These are phyloP conservation scores for Pichia sp. DNA, from an alignment of 1,139 yeast species.

Conservation along the genomic window DNA sequence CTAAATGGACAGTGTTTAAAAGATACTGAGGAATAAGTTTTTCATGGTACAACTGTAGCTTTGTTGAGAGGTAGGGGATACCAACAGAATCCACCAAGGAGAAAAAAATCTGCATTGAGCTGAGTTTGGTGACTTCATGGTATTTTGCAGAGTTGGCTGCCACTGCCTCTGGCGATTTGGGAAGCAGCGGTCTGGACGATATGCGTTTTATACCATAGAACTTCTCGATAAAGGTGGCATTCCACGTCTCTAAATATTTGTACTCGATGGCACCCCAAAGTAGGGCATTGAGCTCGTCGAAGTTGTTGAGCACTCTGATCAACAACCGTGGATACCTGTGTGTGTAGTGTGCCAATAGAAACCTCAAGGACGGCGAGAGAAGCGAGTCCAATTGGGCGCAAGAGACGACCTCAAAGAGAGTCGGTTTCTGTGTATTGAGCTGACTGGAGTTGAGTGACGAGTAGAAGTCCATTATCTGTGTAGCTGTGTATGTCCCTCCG, in stretches of 20 bases:
- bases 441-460: slow-evolving; percentile 75
- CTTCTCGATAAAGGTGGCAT: slow-evolving; percentile 84
- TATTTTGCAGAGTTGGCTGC: slow-evolving; percentile 19
- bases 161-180: not conserved
- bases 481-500: not conserved
- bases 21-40: slow-evolving; percentile 55
- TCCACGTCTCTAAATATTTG: slow-evolving; percentile 69
- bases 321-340: slow-evolving; percentile 70
- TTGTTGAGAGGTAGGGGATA: slow-evolving; percentile 66
- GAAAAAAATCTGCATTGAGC: slow-evolving; percentile 49
- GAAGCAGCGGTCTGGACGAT: slow-evolving; percentile 29
- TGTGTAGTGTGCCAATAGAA: slow-evolving; percentile 77
- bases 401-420: slow-evolving; percentile 78
- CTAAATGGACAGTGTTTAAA: slow-evolving; percentile 35
- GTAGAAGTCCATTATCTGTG: slow-evolving; percentile 64
- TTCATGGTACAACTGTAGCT: slow-evolving; percentile 64
- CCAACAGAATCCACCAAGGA: slow-evolving; percentile 64
- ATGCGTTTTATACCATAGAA: slow-evolving; percentile 85
- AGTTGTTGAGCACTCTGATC: slow-evolving; percentile 57
- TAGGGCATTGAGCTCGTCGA: slow-evolving; percentile 69
- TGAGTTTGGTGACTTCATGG: slow-evolving; percentile 54
- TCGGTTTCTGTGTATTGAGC: slow-evolving; percentile 71
- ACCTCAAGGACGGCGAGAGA: slow-evolving; percentile 78
- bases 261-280: slow-evolving; percentile 69
- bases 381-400: slow-evolving; percentile 73